Percentiles rank a stretch among this genome's conserved stretches.
phyloP scores from a whole-genome alignment of 2,329 filamentous ascomycete species.

The Xylariaceae sp. region DNA sequence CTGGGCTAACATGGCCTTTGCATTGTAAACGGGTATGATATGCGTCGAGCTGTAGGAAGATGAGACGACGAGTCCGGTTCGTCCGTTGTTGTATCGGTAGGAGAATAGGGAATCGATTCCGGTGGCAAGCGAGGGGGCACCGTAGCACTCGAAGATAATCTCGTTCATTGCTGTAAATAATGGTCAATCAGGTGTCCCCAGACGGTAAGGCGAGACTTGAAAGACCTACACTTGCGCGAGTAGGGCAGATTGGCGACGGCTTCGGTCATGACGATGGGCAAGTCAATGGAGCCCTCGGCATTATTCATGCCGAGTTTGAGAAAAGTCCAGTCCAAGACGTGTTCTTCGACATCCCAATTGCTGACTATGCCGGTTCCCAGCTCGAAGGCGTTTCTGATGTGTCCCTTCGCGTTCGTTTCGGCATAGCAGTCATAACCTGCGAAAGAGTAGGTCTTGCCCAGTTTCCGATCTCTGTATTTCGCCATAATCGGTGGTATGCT shows the following conservation, averaged over 20 bases:
- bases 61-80: conserved; percentile 81
- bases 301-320: conserved; percentile 86
- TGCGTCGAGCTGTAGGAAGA: conserved; percentile 94
- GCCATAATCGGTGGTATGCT: conserved; percentile 85
- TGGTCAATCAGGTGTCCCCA: conserved; percentile 13
- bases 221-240: conserved; percentile 71
- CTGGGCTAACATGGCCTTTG: conserved; percentile 77
- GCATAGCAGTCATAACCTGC: conserved; percentile 90
- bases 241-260: conserved; percentile 88
- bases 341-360: conserved; percentile 98
- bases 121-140: conserved; percentile 82
- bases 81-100: conserved; percentile 86
- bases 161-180: conserved; percentile 78
- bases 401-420: conserved; percentile 86
- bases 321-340: conserved; percentile 89
- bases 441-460: conserved; percentile 87
- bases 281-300: conserved; percentile 67
- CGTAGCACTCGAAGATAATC: conserved; percentile 94
- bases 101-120: conserved; percentile 97
- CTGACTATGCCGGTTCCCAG: conserved; percentile 84
- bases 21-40: conserved; percentile 86
- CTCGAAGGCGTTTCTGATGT: conserved; percentile 88
- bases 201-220: background rate
- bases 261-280: conserved; percentile 93
- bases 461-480: conserved; percentile 90